phyloP scores from a whole-genome alignment of 768 basidiomycete species.

The Trametes coccinea region DNA sequence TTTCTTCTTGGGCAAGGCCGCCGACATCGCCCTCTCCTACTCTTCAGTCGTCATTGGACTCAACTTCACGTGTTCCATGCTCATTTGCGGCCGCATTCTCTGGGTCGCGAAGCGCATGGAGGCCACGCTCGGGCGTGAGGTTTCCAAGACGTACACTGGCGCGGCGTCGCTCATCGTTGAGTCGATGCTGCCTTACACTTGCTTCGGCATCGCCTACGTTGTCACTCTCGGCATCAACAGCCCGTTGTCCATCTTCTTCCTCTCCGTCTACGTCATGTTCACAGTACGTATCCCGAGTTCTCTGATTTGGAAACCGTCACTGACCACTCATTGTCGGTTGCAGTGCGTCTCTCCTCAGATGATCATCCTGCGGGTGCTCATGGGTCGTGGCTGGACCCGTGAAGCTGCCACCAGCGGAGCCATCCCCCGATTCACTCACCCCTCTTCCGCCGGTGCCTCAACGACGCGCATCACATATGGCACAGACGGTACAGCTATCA shows the following conservation, averaged over 20 bases:
- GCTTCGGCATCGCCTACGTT: slow-evolving; percentile 38
- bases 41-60: slow-evolving; percentile 17
- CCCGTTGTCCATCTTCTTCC: slow-evolving; percentile 36
- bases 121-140: slow-evolving; percentile 1
- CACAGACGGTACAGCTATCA: slow-evolving; percentile 2
- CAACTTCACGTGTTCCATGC: slow-evolving; percentile 12
- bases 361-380: slow-evolving; percentile 19
- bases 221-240: slow-evolving; percentile 36
- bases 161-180: slow-evolving; percentile 37
- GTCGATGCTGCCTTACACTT: slow-evolving; percentile 38
- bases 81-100: slow-evolving; percentile 21
- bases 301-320: no score
- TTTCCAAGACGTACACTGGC: slow-evolving; percentile 30
- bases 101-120: not conserved
- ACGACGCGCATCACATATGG: not conserved
- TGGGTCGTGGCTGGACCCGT: slow-evolving; percentile 7
- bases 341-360: slow-evolving; percentile 23
- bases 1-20: slow-evolving; percentile 16
- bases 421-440: not conserved
- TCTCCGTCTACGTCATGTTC: slow-evolving; percentile 43
- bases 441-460: not conserved
- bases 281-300: slow-evolving; percentile 30
- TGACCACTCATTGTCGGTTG: not conserved
- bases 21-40: slow-evolving; percentile 14
- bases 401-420: not conserved